Evolutionary conservation across 129 eudicot genomes (phyloP).

Genomic region (Flaveria ramosissima): DNA sequence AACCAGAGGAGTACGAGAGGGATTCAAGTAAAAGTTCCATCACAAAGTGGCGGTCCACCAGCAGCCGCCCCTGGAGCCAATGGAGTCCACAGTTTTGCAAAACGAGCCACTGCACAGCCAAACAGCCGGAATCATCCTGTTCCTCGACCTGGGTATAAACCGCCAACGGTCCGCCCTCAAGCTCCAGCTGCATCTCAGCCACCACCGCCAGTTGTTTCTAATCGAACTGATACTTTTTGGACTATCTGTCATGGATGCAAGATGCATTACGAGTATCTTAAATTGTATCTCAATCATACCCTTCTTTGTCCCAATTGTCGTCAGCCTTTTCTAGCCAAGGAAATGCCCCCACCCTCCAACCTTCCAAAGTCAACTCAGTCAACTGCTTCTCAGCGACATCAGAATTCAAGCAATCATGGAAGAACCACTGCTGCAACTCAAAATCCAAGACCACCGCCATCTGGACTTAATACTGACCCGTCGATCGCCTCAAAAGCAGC

Average conservation of each 20-base stretch:
- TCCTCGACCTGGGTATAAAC: slow-evolving; percentile 21
- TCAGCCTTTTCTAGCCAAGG: slow-evolving; percentile 66
- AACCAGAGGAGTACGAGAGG: slow-evolving; percentile 51
- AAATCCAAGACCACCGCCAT: slow-evolving; percentile 43
- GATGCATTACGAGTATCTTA: slow-evolving; percentile 90
- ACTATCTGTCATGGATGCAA: slow-evolving; percentile 79
- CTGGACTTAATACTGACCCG: slow-evolving; percentile 38
- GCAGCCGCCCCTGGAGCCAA: slow-evolving; percentile 40
- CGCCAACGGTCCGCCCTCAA: slow-evolving; percentile 37
- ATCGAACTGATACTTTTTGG: slow-evolving; percentile 79
- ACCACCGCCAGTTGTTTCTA: slow-evolving; percentile 27
- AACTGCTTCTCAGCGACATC: slow-evolving; percentile 43
- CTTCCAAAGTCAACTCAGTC: slow-evolving; percentile 33
- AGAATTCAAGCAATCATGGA: slow-evolving; percentile 36
- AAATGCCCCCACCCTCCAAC: slow-evolving; percentile 74
- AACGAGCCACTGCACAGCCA: slow-evolving; percentile 40
- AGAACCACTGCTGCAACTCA: slow-evolving; percentile 33
- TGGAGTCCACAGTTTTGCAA: slow-evolving; percentile 46
- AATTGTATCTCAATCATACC: slow-evolving; percentile 60
- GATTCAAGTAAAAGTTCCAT: slow-evolving; percentile 44
- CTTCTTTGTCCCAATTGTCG: slow-evolving; percentile 81
- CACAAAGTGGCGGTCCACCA: slow-evolving; percentile 48
- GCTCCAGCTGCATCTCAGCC: slow-evolving; percentile 24
- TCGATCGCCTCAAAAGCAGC: slow-evolving; percentile 67
- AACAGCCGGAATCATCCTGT: slow-evolving; percentile 39